Conservation (phyloP, 108 stramenopile genomes). For the Nannochloropsis oceanica region DNA sequence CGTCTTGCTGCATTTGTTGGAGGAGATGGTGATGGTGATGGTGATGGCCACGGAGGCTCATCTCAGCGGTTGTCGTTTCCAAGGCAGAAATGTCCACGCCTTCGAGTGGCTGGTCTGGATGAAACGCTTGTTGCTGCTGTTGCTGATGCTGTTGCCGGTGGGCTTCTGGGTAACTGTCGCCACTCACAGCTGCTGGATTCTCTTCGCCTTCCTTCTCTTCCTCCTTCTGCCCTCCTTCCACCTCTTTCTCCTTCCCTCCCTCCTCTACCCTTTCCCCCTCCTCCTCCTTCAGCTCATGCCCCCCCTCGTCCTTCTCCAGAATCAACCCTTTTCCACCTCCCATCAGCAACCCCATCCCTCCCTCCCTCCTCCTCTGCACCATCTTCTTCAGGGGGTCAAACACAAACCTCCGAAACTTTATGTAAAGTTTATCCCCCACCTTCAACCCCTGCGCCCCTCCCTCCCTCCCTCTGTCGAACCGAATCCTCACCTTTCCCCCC, state of each 20-base stretch:
- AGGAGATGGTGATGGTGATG: not conserved
- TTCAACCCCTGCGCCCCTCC: not conserved
- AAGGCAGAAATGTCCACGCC: not conserved
- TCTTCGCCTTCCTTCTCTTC: not conserved
- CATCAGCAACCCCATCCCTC: not conserved
- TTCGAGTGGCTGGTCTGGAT: not conserved
- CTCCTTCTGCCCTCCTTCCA: not conserved
- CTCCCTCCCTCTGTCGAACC: not conserved
- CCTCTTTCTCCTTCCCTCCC: not conserved
- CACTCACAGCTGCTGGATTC: not conserved
- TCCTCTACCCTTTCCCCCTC: not conserved
- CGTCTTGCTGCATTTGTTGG: not conserved
- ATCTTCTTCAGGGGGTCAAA: constrained; percentile 6
- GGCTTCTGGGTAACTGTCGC: not conserved
- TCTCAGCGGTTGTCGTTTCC: not conserved
- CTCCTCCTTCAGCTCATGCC: not conserved
- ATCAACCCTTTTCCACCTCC: not conserved
- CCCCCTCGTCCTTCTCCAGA: not conserved
- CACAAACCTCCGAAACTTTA: constrained; percentile 5
- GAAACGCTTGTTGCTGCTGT: no score
- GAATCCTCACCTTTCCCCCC: not conserved
- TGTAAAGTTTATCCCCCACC: constrained; percentile 8
- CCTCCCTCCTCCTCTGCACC: not conserved
- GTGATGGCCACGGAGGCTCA: not conserved
- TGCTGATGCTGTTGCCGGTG: not conserved